Base-by-base conservation (phyloP, 2,329 filamentous ascomycete species). In the Rugonectria rugulosa region DNA sequence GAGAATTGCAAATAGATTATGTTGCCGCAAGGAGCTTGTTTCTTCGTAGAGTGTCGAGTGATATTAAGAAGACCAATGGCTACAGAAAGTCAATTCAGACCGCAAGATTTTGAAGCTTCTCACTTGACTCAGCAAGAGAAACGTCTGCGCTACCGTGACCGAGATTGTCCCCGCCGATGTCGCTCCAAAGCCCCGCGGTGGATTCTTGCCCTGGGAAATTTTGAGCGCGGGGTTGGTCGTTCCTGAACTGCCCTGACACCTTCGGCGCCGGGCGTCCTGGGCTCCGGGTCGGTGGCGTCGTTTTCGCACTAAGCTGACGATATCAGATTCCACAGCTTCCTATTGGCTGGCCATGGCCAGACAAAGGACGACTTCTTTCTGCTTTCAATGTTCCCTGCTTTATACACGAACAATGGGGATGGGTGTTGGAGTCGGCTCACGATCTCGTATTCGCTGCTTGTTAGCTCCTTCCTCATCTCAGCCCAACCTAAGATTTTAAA, bases 161-260 rank as follows among this genome's bases (percentile, higher is more conserved):
- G 27, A 24, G 29, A 17, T 38, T 34, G 41, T 41, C 56, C 45
- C 46, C 53, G 61, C 64, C 64, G 64, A 65, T 65, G 56, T 67
- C 62, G 64, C 60, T 60, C 45, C 20, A 12, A 14, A 31, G n/a
- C 47, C 41, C 42, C 38, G 41, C 41, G 42, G 27, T 45, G 19
- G 15, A 7, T 32, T 45, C 34, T 27, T 4, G 15, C 12, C 19
- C 20, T 23, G 15, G 8, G 14, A 5, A 9, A 8, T 32, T 32
- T 42, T 21, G 32, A 48, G 47, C 54, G 63, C 56, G 61, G 63
- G 63, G 63, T 66, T 31, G 29, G 23, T 43, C 11, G 42, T 36
- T 56, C 47, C 43, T 36, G 20, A 29, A 15, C 17, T 45, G 19
- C 17, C 6, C 24, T 11, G 19, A 29, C 41, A 43, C 4, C 10